phyloP scores from a whole-genome alignment of 2,329 filamentous ascomycete genomes.

The Venturia asperata region DNA sequence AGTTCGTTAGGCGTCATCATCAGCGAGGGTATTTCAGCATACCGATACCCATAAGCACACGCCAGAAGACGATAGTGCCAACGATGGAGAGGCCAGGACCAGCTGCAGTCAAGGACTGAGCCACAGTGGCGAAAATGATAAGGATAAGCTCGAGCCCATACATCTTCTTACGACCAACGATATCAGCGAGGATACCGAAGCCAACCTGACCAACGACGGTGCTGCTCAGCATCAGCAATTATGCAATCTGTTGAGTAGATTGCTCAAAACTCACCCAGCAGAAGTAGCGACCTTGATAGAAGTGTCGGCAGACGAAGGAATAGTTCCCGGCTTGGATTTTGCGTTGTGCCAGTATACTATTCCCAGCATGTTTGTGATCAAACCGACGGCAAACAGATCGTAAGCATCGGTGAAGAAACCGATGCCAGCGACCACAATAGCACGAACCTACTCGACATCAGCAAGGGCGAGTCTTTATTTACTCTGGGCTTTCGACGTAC shows the following conservation, averaged over 20 bases:
- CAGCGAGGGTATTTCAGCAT: background rate
- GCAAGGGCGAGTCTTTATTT: no score
- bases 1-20: background rate
- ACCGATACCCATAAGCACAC: constrained; percentile 33
- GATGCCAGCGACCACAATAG: constrained; percentile 70
- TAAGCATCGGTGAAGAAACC: constrained; percentile 88
- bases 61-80: constrained; percentile 36
- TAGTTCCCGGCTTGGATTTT: constrained; percentile 36
- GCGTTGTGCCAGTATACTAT: constrained; percentile 59
- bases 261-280: constrained; percentile 32
- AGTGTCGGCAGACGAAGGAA: constrained; percentile 63
- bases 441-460: constrained; percentile 42
- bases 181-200: constrained; percentile 54
- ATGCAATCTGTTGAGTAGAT: background rate
- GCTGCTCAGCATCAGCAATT: constrained; percentile 36
- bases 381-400: constrained; percentile 59
- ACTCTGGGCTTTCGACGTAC: constrained; percentile 24
- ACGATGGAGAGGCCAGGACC: constrained; percentile 32
- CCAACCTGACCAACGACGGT: constrained; percentile 76
- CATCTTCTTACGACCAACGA: constrained; percentile 25
- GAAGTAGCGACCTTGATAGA: constrained; percentile 82
- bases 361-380: constrained; percentile 68
- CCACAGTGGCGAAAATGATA: constrained; percentile 35
- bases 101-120: constrained; percentile 32
- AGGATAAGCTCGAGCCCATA: constrained; percentile 30